These are phyloP conservation scores for Candida boidinii DNA, from an alignment of 805 yeast species.

Conservation along the genomic window DNA sequence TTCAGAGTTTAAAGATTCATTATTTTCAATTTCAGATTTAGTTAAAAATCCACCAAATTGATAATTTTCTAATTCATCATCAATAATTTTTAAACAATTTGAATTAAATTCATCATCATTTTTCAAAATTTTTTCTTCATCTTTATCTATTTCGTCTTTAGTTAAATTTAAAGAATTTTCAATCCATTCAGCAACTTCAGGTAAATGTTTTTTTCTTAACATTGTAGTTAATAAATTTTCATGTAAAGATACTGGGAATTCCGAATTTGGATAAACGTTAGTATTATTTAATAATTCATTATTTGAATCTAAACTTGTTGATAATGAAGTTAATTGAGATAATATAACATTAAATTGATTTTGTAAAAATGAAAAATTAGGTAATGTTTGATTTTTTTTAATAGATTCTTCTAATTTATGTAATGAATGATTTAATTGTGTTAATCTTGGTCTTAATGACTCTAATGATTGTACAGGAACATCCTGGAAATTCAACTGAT, in stretches of 20 bases:
- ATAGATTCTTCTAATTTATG: slow-evolving; percentile 47
- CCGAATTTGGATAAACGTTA: slow-evolving; percentile 75
- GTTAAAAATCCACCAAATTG: slow-evolving; percentile 57
- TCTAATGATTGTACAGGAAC: slow-evolving; percentile 59
- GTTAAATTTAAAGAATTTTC: slow-evolving; percentile 16
- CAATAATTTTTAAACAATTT: slow-evolving; percentile 55
- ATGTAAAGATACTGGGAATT: slow-evolving; percentile 79
- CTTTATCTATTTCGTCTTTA: slow-evolving; percentile 11
- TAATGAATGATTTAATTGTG: slow-evolving; percentile 56
- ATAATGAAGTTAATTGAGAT: slow-evolving; percentile 76
- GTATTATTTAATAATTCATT: slow-evolving; percentile 52
- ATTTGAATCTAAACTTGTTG: slow-evolving; percentile 56
- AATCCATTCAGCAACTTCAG: slow-evolving; percentile 89
- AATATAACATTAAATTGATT: slow-evolving; percentile 76
- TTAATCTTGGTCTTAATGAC: slow-evolving; percentile 49
- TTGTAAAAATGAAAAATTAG: slow-evolving; percentile 61
- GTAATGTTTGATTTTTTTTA: slow-evolving; percentile 27
- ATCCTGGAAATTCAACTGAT: slow-evolving; percentile 19
- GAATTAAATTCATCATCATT: slow-evolving; percentile 59
- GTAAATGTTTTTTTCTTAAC: slow-evolving; percentile 77
- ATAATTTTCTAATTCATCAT: slow-evolving; percentile 43
- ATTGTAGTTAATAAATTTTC: slow-evolving; percentile 78
- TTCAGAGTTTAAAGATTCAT: slow-evolving; percentile 11
- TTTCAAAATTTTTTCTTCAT: slow-evolving; percentile 18
- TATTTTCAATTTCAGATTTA: slow-evolving; percentile 34